Conservation (phyloP, 1,284 basidiomycete genomes). For the Xerocomus minutiporus region DNA sequence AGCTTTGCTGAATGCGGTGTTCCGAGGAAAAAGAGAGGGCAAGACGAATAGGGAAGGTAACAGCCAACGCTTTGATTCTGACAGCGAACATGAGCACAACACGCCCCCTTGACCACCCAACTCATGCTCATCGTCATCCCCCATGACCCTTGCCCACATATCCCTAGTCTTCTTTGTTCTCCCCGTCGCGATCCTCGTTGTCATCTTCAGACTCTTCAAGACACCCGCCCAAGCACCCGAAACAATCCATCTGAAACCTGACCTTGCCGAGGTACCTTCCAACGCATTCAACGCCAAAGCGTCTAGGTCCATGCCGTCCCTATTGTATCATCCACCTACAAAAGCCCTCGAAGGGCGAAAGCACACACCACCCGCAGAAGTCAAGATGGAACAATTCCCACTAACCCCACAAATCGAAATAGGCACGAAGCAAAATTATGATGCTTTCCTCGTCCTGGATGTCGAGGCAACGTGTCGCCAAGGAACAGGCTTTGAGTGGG, state of each 20-base stretch:
- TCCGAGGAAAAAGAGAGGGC: background rate
- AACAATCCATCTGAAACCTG: background rate
- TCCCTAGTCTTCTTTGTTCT: slow-evolving; percentile 3
- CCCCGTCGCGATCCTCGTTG: slow-evolving; percentile 6
- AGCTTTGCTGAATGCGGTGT: background rate
- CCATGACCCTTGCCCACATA: too few species aligned
- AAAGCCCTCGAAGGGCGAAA: slow-evolving; percentile 5
- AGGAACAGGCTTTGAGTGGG: slow-evolving; percentile 64
- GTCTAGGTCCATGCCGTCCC: slow-evolving; percentile 17
- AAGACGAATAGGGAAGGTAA: slow-evolving; percentile 12
- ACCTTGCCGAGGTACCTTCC: background rate
- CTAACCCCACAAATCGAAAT: slow-evolving; percentile 9
- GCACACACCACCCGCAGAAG: background rate
- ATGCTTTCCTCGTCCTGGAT: slow-evolving; percentile 74
- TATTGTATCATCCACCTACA: slow-evolving; percentile 10
- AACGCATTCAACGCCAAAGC: background rate
- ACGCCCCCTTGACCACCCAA: slow-evolving; percentile 13
- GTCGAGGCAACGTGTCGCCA: slow-evolving; percentile 87
- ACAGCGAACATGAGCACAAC: slow-evolving; percentile 28
- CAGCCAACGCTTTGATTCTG: background rate
- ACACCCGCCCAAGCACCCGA: background rate
- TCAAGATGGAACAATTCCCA: background rate
- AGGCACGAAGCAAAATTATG: slow-evolving; percentile 52
- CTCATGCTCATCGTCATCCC: background rate
- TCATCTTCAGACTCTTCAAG: slow-evolving; percentile 4